phyloP scores from a whole-genome alignment of 371 early-diverging fungal species.

The Batkoa obscura region DNA sequence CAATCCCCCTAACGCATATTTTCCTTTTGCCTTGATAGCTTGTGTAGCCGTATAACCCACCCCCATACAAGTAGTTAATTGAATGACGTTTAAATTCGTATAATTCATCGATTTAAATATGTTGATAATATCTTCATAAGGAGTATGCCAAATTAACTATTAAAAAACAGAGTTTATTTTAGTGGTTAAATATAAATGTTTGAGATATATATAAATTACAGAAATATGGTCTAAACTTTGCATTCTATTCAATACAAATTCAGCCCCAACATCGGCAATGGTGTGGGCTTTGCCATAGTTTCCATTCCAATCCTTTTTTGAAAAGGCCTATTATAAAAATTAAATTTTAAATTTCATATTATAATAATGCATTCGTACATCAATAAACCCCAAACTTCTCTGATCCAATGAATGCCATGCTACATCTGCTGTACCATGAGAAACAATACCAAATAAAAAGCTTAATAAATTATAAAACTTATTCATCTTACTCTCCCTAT shows the following conservation, averaged over 20 bases:
- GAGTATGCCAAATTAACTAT: background rate
- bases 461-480: slow-evolving; percentile 31
- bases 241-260: slow-evolving; percentile 31
- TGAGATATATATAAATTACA: background rate
- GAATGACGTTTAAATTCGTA: background rate
- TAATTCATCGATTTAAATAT: background rate
- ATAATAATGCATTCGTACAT: too few species aligned
- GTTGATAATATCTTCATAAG: background rate
- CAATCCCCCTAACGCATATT: background rate
- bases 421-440: slow-evolving; percentile 66
- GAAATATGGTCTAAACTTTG: background rate
- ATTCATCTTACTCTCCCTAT: too few species aligned
- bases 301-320: slow-evolving; percentile 14
- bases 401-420: slow-evolving; percentile 65
- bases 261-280: slow-evolving; percentile 58
- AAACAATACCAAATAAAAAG: slow-evolving; percentile 60
- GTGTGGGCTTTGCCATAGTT: slow-evolving; percentile 39
- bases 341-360: too few species aligned
- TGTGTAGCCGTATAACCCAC: background rate
- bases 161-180: too few species aligned
- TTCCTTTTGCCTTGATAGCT: background rate
- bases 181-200: too few species aligned
- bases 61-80: background rate
- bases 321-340: too few species aligned
- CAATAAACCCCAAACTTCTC: slow-evolving; percentile 49